Evolutionary conservation across 192 early-diverging fungal genomes (phyloP), one percentile per base, ranked within the genome.

Genomic region (Lobulomyces angularis): DNA sequence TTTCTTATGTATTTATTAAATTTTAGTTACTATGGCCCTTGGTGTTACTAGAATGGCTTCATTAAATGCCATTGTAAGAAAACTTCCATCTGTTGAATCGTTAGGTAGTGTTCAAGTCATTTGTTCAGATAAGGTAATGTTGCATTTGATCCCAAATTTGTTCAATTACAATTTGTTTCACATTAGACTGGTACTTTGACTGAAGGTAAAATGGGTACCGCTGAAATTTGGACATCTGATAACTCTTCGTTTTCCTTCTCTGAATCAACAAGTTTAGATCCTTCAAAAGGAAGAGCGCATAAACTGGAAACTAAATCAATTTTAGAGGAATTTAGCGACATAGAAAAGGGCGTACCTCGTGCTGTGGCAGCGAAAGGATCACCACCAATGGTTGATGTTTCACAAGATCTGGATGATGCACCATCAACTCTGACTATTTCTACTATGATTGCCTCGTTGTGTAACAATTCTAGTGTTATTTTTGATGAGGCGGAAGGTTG

Each of bases 161-260:
- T 19, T 17, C 18, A 5, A 25, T 43, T 14, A 5, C 38, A 11
- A n/a, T 43, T 5, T 6, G 22, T 36, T 12, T 8, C 41, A 37
- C 19, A 5, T 43, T 33, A 60, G 51, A 76, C 73, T 5, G 93
- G 93, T 12, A 97, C 93, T 0, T 58, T 97, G n/a, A 97, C 93
- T 4, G 87, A 95, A 64, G 90, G 91, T 35, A 91, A 92, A 49
- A 97, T 97, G 93, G 87, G 87, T 11, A 77, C 88, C 3, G 60
- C 79, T 27, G 68, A 81, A 53, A 65, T 93, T 22, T 92, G 88
- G 86, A 77, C 84, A 6, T 75, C 77, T 3, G 63, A 70, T 20
- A 80, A 81, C 42, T 70, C 77, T 21, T 64, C 69, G 29, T 88
- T 82, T 50, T 64, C 66, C 12, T 63, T 89, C 21, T 63, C 77